Evolutionary conservation across 2,329 filamentous ascomycete genomes (phyloP).

Genomic region (Bisporella sp.): DNA sequence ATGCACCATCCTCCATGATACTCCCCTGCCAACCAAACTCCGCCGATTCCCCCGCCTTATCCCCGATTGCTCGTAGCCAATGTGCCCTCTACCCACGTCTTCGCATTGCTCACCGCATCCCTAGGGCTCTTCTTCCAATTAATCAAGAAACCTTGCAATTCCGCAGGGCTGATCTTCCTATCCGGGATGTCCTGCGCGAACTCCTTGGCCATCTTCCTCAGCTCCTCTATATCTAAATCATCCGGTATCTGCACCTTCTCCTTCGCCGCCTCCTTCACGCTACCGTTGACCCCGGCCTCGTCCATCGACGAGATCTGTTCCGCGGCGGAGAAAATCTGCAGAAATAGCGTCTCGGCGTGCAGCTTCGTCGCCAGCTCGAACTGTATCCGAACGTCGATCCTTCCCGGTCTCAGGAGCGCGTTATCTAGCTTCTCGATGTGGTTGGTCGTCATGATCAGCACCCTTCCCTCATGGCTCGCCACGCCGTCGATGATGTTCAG

Average conservation of each 20-base stretch:
- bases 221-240: background rate
- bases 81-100: background rate
- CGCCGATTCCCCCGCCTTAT: no score
- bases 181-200: background rate
- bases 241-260: background rate
- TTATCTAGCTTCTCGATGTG: constrained; percentile 91
- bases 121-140: background rate
- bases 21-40: no score
- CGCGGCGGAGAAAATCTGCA: constrained; percentile 38
- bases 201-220: background rate
- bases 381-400: constrained; percentile 83
- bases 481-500: constrained; percentile 80
- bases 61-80: no score
- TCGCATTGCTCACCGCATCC: background rate
- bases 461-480: constrained; percentile 83
- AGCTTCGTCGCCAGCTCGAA: constrained; percentile 66
- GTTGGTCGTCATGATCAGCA: constrained; percentile 96
- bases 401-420: constrained; percentile 81
- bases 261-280: no score
- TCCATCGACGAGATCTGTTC: background rate
- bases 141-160: background rate
- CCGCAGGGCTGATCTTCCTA: background rate
- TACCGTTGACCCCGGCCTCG: background rate
- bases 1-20: no score
- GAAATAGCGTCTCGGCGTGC: constrained; percentile 39